Evolutionary conservation across 208 protist genomes (phyloP), one percentile per base, ranked within the genome.

Genomic region (Kentomonas sorsogonicus): DNA sequence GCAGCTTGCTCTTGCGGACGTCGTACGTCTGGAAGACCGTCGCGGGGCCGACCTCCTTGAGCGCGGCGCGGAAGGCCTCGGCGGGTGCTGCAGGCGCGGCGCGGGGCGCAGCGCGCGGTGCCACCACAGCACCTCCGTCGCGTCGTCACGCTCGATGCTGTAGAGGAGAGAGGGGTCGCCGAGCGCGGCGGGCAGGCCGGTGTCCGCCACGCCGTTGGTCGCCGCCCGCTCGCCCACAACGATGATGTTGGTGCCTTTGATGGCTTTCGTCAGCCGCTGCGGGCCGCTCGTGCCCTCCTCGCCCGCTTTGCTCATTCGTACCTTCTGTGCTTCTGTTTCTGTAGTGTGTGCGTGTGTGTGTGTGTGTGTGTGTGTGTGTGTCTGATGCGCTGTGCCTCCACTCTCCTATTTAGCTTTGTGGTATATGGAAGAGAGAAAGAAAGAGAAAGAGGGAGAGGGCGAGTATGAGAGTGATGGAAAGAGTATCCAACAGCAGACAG

Each of bases 231-330:
- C n/a, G n/a, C n/a, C n/a, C n/a, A n/a, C n/a, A n/a, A n/a, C n/a
- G n/a, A n/a, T n/a, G 26, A 91, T 83, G 65, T 91, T 91, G 26
- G 79, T 91, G 43, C 77, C 80, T 51, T 81, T 89, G 18, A 91
- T 63, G 50, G 54, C 48, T 60, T 91, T 91, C 41, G 75, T 63
- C 50, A 75, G 63, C 39, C 62, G 45, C 31, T 69, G 55, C 23
- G 53, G 56, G 9, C 33, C 47, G 10, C 16, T 25, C 29, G 5
- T 38, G 10, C 47, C 40, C 44, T n/a, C n/a, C 38, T 41, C 11
- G 11, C 16, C 16, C 16, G 16, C 16, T 41, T 41, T 41, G 16
- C 16, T 41, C 16, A 18, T 41, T 41, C 16, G 16, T 18, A 18
- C 13, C 16, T 11, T 41, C 36, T 9, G 11, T 15, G 15, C 36